Conservation (phyloP, 208 protist species). For the Trypanosoma melophagium region DNA sequence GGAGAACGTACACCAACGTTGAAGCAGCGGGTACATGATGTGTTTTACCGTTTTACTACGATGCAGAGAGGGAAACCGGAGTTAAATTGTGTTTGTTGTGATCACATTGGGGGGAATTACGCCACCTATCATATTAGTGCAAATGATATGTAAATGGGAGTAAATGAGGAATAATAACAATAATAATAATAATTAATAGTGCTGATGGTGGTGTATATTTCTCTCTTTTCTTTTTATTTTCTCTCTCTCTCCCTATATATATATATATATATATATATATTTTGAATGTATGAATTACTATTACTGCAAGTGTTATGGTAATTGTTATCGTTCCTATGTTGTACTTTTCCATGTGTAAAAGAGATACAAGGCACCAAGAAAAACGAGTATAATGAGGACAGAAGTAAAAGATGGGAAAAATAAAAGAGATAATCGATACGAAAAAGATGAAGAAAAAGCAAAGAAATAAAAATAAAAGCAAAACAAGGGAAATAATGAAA, state of each 20-base stretch:
- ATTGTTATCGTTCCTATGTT: too few relatives aligned
- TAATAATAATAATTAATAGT: not conserved
- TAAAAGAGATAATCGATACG: not conserved
- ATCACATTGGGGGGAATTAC: slow-evolving; percentile 88
- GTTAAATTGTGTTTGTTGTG: slow-evolving; percentile 89
- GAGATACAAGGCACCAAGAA: not conserved
- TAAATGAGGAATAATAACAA: not conserved
- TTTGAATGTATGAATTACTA: not conserved
- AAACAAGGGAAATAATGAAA: not conserved
- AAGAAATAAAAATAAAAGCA: not conserved
- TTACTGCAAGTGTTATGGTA: not conserved
- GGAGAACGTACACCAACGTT: slow-evolving; percentile 22
- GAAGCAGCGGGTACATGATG: slow-evolving; percentile 56
- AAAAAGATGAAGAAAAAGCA: not conserved
- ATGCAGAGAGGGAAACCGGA: slow-evolving; percentile 76
- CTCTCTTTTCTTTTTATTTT: slow-evolving; percentile 2
- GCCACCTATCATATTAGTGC: slow-evolving; percentile 70
- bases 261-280: too few relatives aligned
- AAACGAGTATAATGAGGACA: not conserved
- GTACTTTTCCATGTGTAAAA: not conserved
- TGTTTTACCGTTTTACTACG: slow-evolving; percentile 78
- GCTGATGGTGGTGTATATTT: not conserved
- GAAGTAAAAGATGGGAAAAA: not conserved
- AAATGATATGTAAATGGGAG: slow-evolving; percentile 24
- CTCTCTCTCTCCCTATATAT: not conserved